Evolutionary conservation across 768 basidiomycete species (phyloP), one percentile per base, ranked within the genome.

Genomic region (Albatrellus ellisii): DNA sequence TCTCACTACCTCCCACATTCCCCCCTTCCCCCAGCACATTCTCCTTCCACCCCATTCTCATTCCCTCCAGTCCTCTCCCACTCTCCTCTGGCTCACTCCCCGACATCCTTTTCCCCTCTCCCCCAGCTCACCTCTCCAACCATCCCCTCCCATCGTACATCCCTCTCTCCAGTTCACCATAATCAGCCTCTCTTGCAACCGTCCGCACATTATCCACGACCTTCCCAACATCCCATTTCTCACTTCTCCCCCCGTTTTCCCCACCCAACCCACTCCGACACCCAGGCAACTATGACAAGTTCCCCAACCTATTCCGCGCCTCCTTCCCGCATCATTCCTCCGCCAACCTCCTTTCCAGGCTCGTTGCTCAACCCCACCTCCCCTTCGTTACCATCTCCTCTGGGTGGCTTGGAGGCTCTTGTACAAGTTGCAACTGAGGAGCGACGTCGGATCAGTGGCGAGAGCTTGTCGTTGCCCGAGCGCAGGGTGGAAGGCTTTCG

Each of bases 361-460:
- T 36, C 52, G 11, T 43, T 52, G 11, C 41, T 53, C 17, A 53
- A 51, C 28, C 48, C 54, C 9, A 40, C 49, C 26, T 41, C 50
- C n/a, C 52, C 44, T 42, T 29, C 59, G 5, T 39, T 56, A 40
- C 37, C 52, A 26, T 39, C 58, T 43, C 42, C 50, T 46, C 27
- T 41, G 26, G 53, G 60, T 3, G 70, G 70, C 18, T 59, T 83
- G 37, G 79, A 83, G 35, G 78, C 76, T 2, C 69, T 84, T 32
- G 80, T 79, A 9, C 77, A 81, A 58, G 79, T 71, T 17, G 81
- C 81, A 4, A 73, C 75, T 1, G 72, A 77, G 52, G 80, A 82
- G 51, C 69, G 73, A 34, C 65, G 70, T 26, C 60, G 77, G 22
- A 64, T 82, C 38, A 57, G 62, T 46, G 52, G 57, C 35, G 53